A percentile compares a stretch with the other conserved stretches of the same genome.
Evolutionary conservation across 1,139 yeast genomes (phyloP).

Genomic region (Kodamaea sp.): DNA sequence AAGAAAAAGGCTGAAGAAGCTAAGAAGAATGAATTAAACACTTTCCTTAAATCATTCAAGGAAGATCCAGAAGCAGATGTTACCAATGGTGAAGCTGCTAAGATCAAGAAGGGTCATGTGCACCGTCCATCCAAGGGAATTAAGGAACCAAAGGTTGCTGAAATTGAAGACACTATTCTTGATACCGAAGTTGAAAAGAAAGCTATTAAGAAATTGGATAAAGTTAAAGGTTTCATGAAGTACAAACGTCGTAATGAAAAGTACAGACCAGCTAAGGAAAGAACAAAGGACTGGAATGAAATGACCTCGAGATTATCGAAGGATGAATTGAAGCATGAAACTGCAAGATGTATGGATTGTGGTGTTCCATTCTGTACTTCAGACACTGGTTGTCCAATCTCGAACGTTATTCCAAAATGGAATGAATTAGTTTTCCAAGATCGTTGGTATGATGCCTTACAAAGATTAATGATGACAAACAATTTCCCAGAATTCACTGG

Average conservation of each 20-base stretch:
- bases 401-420: slow-evolving; percentile 97
- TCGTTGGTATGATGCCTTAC: slow-evolving; percentile 92
- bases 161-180: slow-evolving; percentile 82
- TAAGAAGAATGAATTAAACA: slow-evolving; percentile 56
- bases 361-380: slow-evolving; percentile 99
- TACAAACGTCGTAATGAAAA: slow-evolving; percentile 86
- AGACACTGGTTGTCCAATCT: slow-evolving; percentile 96
- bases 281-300: slow-evolving; percentile 92
- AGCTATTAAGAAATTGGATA: slow-evolving; percentile 67
- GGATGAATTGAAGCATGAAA: slow-evolving; percentile 83
- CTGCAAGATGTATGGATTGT: slow-evolving; percentile 99
- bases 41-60: slow-evolving; percentile 61
- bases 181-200: slow-evolving; percentile 65
- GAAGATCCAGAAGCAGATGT: slow-evolving; percentile 84
- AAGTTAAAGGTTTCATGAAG: slow-evolving; percentile 87
- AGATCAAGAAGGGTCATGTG: slow-evolving; percentile 46
- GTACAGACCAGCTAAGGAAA: slow-evolving; percentile 71
- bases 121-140: slow-evolving; percentile 35
- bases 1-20: slow-evolving; percentile 65
- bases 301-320: slow-evolving; percentile 76
- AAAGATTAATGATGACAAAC: slow-evolving; percentile 90
- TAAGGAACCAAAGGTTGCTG: slow-evolving; percentile 80
- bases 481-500: slow-evolving; percentile 99
- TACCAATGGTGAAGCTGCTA: slow-evolving; percentile 78
- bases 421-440: slow-evolving; percentile 93